Base-by-base conservation (phyloP, 2,329 filamentous ascomycete genomes). In the Trichocomaceae sp. region DNA sequence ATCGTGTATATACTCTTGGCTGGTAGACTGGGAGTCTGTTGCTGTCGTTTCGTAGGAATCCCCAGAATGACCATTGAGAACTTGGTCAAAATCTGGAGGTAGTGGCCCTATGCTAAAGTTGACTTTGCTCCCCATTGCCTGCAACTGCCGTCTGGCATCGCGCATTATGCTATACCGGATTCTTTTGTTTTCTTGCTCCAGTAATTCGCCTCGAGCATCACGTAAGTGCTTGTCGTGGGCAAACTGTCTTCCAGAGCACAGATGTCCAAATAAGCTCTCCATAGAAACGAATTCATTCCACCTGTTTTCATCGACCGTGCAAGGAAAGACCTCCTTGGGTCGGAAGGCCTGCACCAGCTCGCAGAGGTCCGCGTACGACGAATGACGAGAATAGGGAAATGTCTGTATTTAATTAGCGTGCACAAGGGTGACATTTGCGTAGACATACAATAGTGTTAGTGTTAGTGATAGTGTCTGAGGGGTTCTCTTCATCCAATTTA, bases 381-480 rank as follows among this genome's bases (percentile, higher is more conserved):
- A 95, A 69, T 97, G 92, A 1, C 92, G 82, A 0, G 92, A 92
- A 65, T 91, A 96, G 0, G 91, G 88, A 61, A 96, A 96, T 19
- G 74, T 77, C 74, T 73, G 45, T 26, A 26, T 33, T 47, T 23
- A 19, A 26, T 50, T 44, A 57, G 48, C 42, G n/a, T 20, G 23
- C 22, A 29, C 23, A 17, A 10, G 26, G 10, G 35, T 48, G 9
- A 5, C 12, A 8, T 7, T 19, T 8, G 19, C 1, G 15, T n/a
- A 2, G 17, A 13, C 50, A 26, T 52, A 52, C 50, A 46, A 52
- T 46, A 5, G 50, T 46, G 19, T 37, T 10, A 23, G 10, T 20
- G 5, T 35, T 46, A 5, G 50, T 46, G 19, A 23, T 10, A 23
- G 10, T 20, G 5, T 35, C 41, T 47, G 44, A 6, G 7, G 29